Percentiles rank a stretch among this genome's conserved stretches.
Conservation (phyloP, 805 yeast genomes). For the Schizosaccharomyces octosporus region DNA sequence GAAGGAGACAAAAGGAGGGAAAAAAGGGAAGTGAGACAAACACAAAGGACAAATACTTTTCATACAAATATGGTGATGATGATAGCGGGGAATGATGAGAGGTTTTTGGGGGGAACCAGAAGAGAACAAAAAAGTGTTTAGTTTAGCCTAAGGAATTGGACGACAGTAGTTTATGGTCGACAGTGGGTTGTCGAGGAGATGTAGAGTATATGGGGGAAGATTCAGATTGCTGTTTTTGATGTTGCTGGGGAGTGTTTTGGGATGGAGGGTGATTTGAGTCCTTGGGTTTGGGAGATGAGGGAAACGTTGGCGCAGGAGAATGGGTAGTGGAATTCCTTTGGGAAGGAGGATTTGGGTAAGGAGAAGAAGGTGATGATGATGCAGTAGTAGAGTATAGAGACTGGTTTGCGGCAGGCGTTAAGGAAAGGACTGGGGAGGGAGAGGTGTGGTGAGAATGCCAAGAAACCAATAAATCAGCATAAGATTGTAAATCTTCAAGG, state of each 20-base stretch:
- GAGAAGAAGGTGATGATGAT: background rate
- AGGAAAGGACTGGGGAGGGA: background rate
- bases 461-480: constrained; percentile 51
- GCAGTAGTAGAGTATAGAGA: background rate
- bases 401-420: background rate
- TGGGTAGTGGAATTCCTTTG: too few species aligned
- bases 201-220: too few species aligned
- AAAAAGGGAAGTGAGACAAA: too few species aligned
- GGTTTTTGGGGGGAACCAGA: background rate
- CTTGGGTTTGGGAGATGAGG: too few species aligned
- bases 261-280: too few species aligned
- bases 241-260: background rate
- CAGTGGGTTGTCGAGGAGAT: background rate
- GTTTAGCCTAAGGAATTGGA: background rate
- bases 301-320: too few species aligned
- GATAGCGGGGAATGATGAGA: background rate
- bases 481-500: constrained; percentile 70
- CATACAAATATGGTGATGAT: background rate
- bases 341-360: too few species aligned
- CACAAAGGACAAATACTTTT: too few species aligned
- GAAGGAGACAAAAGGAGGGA: too few species aligned
- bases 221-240: background rate
- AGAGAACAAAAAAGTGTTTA: background rate
- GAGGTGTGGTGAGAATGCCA: background rate
- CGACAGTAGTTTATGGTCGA: background rate